Conservation (phyloP, 108 stramenopile species). For the Phaeodactylum tricornutum region DNA sequence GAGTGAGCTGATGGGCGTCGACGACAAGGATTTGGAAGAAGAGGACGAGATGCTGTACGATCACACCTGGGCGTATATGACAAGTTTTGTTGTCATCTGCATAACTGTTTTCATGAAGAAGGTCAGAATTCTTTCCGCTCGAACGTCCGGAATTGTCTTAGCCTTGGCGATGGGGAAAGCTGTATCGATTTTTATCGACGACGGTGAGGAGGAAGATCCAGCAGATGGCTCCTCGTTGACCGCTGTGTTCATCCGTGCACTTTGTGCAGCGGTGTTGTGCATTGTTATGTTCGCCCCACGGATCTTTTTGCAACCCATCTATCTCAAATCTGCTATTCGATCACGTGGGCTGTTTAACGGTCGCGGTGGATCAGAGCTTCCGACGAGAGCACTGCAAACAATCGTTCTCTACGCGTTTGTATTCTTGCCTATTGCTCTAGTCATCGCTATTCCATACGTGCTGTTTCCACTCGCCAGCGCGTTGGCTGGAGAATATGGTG, state of each 20-base stretch:
- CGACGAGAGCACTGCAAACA: slow-evolving; percentile 13
- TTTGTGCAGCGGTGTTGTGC: slow-evolving; percentile 28
- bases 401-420: slow-evolving; percentile 40
- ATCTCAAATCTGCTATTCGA: slow-evolving; percentile 37
- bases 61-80: slow-evolving; percentile 29
- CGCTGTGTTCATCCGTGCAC: slow-evolving; percentile 28
- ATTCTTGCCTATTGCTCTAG: slow-evolving; percentile 36
- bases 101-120: slow-evolving; percentile 23
- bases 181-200: slow-evolving; percentile 47
- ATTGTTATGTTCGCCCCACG: slow-evolving; percentile 40
- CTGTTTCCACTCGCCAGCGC: slow-evolving; percentile 47
- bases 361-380: slow-evolving; percentile 12
- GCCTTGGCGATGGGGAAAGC: slow-evolving; percentile 49
- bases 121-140: slow-evolving; percentile 26
- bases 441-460: slow-evolving; percentile 38
- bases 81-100: slow-evolving; percentile 26
- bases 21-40: slow-evolving; percentile 31
- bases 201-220: background rate
- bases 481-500: slow-evolving; percentile 31
- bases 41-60: slow-evolving; percentile 57
- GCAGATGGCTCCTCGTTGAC: background rate
- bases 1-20: slow-evolving; percentile 17
- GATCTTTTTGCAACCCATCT: slow-evolving; percentile 31
- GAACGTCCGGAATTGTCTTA: slow-evolving; percentile 16
- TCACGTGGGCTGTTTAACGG: slow-evolving; percentile 27